These are phyloP conservation scores for Arabis hirsuta DNA, from an alignment of 345 rosid species.

Conservation along the genomic window DNA sequence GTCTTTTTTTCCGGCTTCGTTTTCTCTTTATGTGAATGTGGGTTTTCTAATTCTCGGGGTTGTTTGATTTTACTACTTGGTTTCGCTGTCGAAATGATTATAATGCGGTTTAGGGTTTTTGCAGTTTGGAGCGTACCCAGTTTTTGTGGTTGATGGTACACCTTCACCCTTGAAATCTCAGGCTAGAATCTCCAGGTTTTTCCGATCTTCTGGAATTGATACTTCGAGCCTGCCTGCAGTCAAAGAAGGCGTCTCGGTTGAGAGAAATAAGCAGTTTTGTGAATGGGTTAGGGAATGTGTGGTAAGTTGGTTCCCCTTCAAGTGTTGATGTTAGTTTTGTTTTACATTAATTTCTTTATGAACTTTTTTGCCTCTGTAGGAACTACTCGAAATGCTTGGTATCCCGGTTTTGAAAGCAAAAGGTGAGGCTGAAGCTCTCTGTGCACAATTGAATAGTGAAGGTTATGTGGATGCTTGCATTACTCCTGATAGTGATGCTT, in stretches of 20 bases:
- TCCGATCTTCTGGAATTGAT: constrained; percentile 63
- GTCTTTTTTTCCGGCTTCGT: background rate
- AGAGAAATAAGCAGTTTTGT: constrained; percentile 65
- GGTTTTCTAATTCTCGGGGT: background rate
- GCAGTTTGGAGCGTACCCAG: constrained; percentile 91
- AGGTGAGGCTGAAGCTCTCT: constrained; percentile 95
- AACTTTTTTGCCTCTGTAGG: constrained; percentile 48
- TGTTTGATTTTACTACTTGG: background rate
- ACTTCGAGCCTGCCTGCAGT: constrained; percentile 43
- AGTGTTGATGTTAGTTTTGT: background rate
- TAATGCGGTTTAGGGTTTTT: constrained; percentile 31
- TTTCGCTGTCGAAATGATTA: background rate
- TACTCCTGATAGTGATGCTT: constrained; percentile 92
- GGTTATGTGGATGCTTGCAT: constrained; percentile 92
- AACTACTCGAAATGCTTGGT: constrained; percentile 77
- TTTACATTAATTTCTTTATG: background rate
- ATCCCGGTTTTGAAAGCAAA: constrained; percentile 79
- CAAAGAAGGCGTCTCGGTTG: constrained; percentile 61
- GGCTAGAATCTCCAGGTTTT: constrained; percentile 68
- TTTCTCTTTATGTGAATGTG: background rate
- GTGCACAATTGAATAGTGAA: constrained; percentile 76
- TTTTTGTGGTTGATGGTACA: constrained; percentile 86
- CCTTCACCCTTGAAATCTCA: constrained; percentile 83
- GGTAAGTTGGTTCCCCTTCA: constrained; percentile 50
- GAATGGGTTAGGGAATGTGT: constrained; percentile 77